Evolutionary conservation across 305 asterid species (phyloP), one percentile per base, ranked within the genome.

Genomic region (Vinca major): DNA sequence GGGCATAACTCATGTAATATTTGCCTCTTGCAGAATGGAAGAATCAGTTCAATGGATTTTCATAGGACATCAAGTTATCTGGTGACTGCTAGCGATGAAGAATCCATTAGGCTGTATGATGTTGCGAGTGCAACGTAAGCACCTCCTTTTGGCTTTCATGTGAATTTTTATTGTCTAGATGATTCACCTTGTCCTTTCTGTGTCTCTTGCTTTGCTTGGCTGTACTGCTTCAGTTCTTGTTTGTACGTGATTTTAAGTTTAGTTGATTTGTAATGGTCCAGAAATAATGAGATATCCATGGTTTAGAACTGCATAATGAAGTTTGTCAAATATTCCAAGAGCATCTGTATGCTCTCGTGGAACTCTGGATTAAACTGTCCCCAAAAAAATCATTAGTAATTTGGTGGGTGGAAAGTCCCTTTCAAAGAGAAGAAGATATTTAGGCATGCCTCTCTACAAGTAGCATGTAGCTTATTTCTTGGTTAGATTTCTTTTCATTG

Each of bases 41-140:
- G 97, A 77, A 94, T 94, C 65, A 94, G 96, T 82, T 94, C 99
- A 21, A 89, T 89, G 99, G 99, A 94, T 83, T 94, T 91, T 74
- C 97, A 94, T 53, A 91, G 83, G 83, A 84, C 95, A 45, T 85
- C 95, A 73, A 86, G 73, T 84, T 88, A 76, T 81, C 75, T 93
- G 86, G 97, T 93, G 52, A 94, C 97, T 61, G 97, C 97, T 63
- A 89, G 99, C 75, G 97, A 89, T 74, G 97, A 89, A 75, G 99
- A 94, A 78, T 91, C 97, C 60, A 89, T 94, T 65, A 95, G 97
- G 72, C 84, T 94, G 52, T 94, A 94, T 66, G 99, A 91, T 79
- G 94, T 89, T 17, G 78, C 95, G 19, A 89, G 77, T 81, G 96
- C 99, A 69, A 86, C 93, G 95, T 94, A 87, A 82, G 84, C 66